Conservation (phyloP, 768 basidiomycete genomes). For the Dioszegia crocea region DNA sequence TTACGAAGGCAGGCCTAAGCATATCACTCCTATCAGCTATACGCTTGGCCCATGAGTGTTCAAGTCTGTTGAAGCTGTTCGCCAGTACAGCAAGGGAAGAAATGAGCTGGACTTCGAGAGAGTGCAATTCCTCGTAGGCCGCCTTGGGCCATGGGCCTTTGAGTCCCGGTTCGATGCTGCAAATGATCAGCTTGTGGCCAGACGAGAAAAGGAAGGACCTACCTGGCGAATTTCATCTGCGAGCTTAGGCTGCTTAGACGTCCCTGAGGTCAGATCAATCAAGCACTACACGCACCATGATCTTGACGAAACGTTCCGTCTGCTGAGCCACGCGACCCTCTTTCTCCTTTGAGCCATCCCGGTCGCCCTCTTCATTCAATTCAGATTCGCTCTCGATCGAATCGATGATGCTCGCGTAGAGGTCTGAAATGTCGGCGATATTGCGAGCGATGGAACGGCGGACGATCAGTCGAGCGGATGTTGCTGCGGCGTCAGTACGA, state of each 20-base stretch:
- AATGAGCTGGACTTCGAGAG: conserved; percentile 54
- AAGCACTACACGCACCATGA: conserved; percentile 26
- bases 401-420: conserved; percentile 50
- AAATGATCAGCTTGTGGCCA: conserved; percentile 9
- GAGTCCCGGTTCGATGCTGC: conserved; percentile 29
- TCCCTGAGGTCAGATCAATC: background rate
- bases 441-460: conserved; percentile 53
- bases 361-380: conserved; percentile 17
- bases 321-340: conserved; percentile 20
- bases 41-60: conserved; percentile 52
- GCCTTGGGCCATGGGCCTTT: conserved; percentile 57
- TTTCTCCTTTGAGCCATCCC: conserved; percentile 34
- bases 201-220: background rate
- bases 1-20: conserved; percentile 59
- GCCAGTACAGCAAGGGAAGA: conserved; percentile 47
- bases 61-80: conserved; percentile 53
- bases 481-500: conserved; percentile 27
- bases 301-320: conserved; percentile 34
- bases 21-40: conserved; percentile 55
- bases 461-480: conserved; percentile 56
- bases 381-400: conserved; percentile 50
- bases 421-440: conserved; percentile 51
- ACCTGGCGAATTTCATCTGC: conserved; percentile 17
- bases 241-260: conserved; percentile 12
- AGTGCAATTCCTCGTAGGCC: conserved; percentile 54